Evolutionary conservation across 306 rosid genomes (phyloP), one percentile per base, ranked within the genome.

Genomic region (Trifolium dubium): DNA sequence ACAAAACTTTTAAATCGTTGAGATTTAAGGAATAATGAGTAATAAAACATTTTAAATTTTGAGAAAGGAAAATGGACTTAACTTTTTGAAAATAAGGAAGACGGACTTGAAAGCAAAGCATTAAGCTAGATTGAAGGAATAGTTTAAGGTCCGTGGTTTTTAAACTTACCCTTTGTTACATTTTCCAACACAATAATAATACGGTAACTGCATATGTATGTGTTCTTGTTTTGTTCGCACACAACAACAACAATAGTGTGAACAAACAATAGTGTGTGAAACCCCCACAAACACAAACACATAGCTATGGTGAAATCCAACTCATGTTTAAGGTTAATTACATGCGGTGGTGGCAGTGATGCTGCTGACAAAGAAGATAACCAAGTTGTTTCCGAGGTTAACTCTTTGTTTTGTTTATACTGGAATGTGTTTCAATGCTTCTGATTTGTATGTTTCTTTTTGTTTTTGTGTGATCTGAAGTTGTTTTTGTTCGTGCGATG

Each of bases 281-380:
- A 80, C 69, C 23, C 23, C 23, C 23, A 23, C 23, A 23, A 23
- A 10, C 3, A 34, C 31, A 64, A 2, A 64, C 2, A 10, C 32
- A 40, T 18, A 73, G 43, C 59, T 61, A 88, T 91, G 97, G 97
- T 72, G 81, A 91, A 85, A 84, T 72, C 95, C 15, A 80, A 78
- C 60, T 86, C 95, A 4, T 91, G 97, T 81, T 83, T 91, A 77
- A 83, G 90, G 55, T 76, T 91, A 67, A 87, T 89, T 85, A 68
- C 95, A 6, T 91, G 97, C 72, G 86, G 88, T 60, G 41, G 88
- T 44, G 53, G 84, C 37, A 39, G 83, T 74, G 92, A 83, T 84
- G 77, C 85, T 1, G 77, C 71, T 44, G 84, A 80, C 18, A 78
- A 49, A 18, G 4, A 56, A 43, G 92, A 82, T 78, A 50, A 80